Evolutionary conservation across 352 stramenopile genomes (phyloP).

Genomic region (Phytophthora ramorum): DNA sequence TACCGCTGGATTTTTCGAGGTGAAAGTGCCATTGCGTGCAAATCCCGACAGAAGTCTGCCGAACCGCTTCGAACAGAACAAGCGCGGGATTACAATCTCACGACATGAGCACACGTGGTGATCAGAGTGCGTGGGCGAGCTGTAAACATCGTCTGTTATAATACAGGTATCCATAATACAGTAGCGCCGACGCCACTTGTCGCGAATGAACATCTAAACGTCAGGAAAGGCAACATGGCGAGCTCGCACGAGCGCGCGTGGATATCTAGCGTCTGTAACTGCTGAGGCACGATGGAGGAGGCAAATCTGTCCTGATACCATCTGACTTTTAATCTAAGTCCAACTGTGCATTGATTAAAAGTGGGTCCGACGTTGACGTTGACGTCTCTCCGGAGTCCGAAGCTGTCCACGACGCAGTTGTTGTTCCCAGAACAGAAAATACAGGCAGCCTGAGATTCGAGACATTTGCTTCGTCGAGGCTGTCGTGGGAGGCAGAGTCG

Average conservation of each 20-base stretch:
- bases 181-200: too few relatives aligned
- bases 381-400: too few relatives aligned
- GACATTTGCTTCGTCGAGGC: conserved; percentile 13
- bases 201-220: neutral
- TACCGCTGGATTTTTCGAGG: conserved; percentile 24
- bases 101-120: conserved; percentile 11
- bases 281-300: neutral
- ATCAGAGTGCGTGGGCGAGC: neutral
- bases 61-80: conserved; percentile 29
- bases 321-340: conserved; percentile 11
- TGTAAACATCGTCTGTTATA: neutral
- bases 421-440: neutral
- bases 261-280: too few relatives aligned
- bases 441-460: conserved; percentile 4
- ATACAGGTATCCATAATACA: neutral
- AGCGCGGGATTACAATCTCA: conserved; percentile 7
- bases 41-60: conserved; percentile 14
- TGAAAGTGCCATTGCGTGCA: neutral
- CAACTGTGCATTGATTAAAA: conserved; percentile 9
- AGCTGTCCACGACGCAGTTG: too few relatives aligned
- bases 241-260: neutral
- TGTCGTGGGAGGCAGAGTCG: conserved; percentile 2
- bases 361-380: conserved; percentile 3
- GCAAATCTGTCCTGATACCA: neutral
- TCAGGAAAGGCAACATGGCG: neutral